Evolutionary conservation across 1,284 basidiomycete species (phyloP).

Genomic region (Trichosporon ovoides): DNA sequence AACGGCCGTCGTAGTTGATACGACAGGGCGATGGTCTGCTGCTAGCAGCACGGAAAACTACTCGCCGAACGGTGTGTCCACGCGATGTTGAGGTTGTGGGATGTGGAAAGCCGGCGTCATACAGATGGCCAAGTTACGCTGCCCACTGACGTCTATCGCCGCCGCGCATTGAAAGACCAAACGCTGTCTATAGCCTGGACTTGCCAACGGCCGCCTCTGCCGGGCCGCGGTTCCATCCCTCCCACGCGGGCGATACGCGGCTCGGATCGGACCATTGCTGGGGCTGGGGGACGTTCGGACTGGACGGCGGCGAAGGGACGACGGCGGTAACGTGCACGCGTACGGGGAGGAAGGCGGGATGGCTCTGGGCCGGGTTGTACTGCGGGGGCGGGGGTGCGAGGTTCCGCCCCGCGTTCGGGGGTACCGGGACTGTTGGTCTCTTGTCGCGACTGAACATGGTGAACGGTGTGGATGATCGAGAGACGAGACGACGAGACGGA

Average conservation of each 20-base stretch:
- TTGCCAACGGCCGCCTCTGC: slow-evolving; percentile 11
- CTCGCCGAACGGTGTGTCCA: too few species aligned
- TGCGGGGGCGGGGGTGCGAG: background rate
- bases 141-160: background rate
- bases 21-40: too few species aligned
- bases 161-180: background rate
- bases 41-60: too few species aligned
- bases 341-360: slow-evolving; percentile 19
- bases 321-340: slow-evolving; percentile 15
- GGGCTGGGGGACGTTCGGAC: background rate
- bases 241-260: slow-evolving; percentile 20
- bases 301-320: background rate
- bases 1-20: too few species aligned
- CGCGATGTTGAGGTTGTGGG: too few species aligned
- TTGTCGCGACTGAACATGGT: slow-evolving; percentile 21
- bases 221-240: slow-evolving; percentile 18
- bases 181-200: slow-evolving; percentile 3
- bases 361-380: slow-evolving; percentile 13
- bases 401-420: background rate
- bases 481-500: background rate
- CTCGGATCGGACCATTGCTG: slow-evolving; percentile 12
- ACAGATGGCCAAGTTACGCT: background rate
- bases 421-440: slow-evolving; percentile 10
- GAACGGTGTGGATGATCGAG: too few species aligned
- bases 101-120: too few species aligned